Conservation (phyloP, 768 basidiomycete species). For the Suillus tomentosus region DNA sequence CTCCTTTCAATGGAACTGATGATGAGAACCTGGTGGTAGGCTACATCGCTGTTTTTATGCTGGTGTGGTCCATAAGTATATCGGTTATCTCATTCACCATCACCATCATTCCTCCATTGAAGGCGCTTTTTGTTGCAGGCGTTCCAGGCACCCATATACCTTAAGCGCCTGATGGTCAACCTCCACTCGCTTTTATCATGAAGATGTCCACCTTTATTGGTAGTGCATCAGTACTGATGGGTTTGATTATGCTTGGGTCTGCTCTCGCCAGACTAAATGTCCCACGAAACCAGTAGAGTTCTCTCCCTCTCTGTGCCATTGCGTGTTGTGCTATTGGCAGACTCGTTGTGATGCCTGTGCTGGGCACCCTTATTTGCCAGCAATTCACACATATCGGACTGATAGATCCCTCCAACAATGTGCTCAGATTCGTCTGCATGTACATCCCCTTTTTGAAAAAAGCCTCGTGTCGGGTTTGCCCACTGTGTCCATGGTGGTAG, state of each 20-base stretch:
- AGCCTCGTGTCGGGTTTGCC: constrained; percentile 65
- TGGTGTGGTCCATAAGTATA: constrained; percentile 56
- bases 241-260: constrained; percentile 62
- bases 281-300: constrained; percentile 46
- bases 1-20: constrained; percentile 58
- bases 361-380: constrained; percentile 60
- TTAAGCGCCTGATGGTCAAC: constrained; percentile 63
- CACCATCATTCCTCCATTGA: constrained; percentile 56
- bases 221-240: constrained; percentile 62
- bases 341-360: constrained; percentile 56
- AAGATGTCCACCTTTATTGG: constrained; percentile 63
- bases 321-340: constrained; percentile 52
- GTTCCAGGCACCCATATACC: constrained; percentile 47
- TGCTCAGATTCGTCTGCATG: constrained; percentile 71
- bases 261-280: constrained; percentile 62
- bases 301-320: constrained; percentile 55
- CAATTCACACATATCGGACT: constrained; percentile 49
- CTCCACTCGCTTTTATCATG: constrained; percentile 63
- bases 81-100: constrained; percentile 46
- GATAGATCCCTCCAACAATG: constrained; percentile 53
- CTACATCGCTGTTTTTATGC: constrained; percentile 62
- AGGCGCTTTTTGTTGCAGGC: constrained; percentile 56
- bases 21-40: constrained; percentile 68
- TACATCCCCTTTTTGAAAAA: constrained; percentile 35
- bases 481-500: constrained; percentile 59